phyloP scores from a whole-genome alignment of 129 eudicot species.

The Lonicera japonica region DNA sequence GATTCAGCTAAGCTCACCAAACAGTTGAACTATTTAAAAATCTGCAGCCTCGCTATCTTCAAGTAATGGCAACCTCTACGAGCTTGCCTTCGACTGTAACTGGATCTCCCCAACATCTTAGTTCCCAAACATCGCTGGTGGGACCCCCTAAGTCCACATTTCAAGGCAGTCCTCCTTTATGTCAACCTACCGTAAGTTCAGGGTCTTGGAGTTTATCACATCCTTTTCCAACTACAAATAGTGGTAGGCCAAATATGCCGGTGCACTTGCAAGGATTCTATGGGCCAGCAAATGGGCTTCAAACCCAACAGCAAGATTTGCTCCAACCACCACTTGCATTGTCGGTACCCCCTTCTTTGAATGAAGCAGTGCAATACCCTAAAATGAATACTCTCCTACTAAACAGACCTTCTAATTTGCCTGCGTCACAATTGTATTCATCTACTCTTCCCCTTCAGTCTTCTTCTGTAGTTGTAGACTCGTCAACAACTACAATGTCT shows the following conservation, averaged over 20 bases:
- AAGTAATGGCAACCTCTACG: conserved; percentile 18
- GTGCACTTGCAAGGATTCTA: conserved; percentile 20
- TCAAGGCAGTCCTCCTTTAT: conserved; percentile 18
- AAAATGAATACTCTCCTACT: not conserved
- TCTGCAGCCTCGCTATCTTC: conserved; percentile 28
- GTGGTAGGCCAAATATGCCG: conserved; percentile 16
- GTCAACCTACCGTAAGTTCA: conserved; percentile 23
- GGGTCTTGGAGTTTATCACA: conserved; percentile 13
- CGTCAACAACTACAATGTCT: conserved; percentile 14
- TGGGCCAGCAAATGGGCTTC: conserved; percentile 25
- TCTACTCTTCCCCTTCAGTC: conserved; percentile 15
- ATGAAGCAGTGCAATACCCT: conserved; percentile 21
- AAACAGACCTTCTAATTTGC: conserved; percentile 15
- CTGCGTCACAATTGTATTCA: conserved; percentile 14
- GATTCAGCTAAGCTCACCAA: not conserved
- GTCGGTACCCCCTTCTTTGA: conserved; percentile 17
- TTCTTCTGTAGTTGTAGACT: conserved; percentile 9
- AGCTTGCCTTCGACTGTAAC: conserved; percentile 11
- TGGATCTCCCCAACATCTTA: conserved; percentile 10
- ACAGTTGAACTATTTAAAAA: not conserved
- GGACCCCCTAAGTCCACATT: conserved; percentile 9
- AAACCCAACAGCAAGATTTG: conserved; percentile 24
- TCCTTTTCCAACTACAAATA: conserved; percentile 10
- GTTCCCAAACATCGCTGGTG: conserved; percentile 11
- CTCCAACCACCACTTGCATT: conserved; percentile 26